Evolutionary conservation across 169 alveolate species (phyloP), one percentile per base, ranked within the genome.

Genomic region (Cyclospora cayetanensis): DNA sequence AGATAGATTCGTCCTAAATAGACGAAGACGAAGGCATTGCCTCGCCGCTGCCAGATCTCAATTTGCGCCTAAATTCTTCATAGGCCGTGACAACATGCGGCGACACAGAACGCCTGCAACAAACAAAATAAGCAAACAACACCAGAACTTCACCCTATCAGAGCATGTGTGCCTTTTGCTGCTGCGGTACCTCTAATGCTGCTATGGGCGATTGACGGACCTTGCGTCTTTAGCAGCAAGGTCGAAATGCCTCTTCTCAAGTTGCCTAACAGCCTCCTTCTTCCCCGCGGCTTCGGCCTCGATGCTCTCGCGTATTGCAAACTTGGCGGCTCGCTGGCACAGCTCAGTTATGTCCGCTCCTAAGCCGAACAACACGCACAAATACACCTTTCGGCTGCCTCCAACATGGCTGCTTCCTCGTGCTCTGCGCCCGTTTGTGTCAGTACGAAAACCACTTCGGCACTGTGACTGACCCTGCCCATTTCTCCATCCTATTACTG

Each of bases 261-360:
- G 93, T 12, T 95, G 96, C 34, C 99, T 99, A 3, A 98, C 99
- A 2, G 99, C 99, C 90, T 98, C 99, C 74, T 93, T 80, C 70
- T 96, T 98, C 4, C 55, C 96, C 96, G 46, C 92, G 95, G 90
- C 93, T 93, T 95, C 97, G 1, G 83, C 94, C 87, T 95, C 97
- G 86, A 97, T 98, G 11, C 99, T 97, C 90, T 99, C 99, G 95
- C 99, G 97, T 84, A 99, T 98, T 11, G 99, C 99, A 53, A 99
- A 96, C 93, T 99, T 98, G 31, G 99, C 99, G 29, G 99, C 99
- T 87, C 99, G 96, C 93, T 99, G 99, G 92, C 99, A 98, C 76
- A 99, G 93, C 94, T 98, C 99, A 52, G 99, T 99, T 63, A 99
- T 92, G 96, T 99, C 99, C 27, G 99, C 99, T 18, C 99, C 99